Percentiles rank a stretch among this genome's conserved stretches.
Conservation (phyloP, 495 filamentous ascomycete species). For the Daldinia loculata region DNA sequence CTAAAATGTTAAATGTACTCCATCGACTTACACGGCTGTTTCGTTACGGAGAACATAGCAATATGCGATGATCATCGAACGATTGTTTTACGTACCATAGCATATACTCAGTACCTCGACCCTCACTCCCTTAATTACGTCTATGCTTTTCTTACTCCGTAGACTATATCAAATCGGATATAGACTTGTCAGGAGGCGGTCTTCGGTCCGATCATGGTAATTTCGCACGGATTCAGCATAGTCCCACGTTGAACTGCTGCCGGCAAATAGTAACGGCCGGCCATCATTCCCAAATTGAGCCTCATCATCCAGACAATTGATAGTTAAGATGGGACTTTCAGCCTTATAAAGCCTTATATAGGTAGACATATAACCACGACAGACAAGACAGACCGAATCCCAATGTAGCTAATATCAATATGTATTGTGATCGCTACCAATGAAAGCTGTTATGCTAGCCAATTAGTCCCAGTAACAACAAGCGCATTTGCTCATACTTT, state of each 20-base stretch:
- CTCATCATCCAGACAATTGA: conserved; percentile 29
- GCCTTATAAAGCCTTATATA: conserved; percentile 39
- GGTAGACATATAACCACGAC: conserved; percentile 6
- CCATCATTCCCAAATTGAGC: conserved; percentile 41
- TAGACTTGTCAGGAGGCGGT: conserved; percentile 27
- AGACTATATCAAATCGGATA: conserved; percentile 26
- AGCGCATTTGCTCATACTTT: background rate
- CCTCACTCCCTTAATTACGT: background rate
- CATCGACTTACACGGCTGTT: conserved; percentile 6
- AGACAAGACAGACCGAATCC: conserved; percentile 4
- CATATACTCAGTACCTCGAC: conserved; percentile 1
- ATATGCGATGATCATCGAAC: conserved; percentile 41
- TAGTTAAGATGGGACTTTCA: conserved; percentile 35
- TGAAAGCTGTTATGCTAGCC: conserved; percentile 2
- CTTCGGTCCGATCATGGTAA: conserved; percentile 39
- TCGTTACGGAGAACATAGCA: conserved; percentile 13
- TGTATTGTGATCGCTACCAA: conserved; percentile 13
- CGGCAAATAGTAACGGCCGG: conserved; percentile 25
- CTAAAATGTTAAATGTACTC: conserved; percentile 1
- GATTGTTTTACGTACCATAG: conserved; percentile 24
- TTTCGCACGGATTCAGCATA: conserved; percentile 27
- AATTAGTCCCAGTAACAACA: conserved; percentile 4
- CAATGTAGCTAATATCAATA: conserved; percentile 12
- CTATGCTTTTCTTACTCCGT: conserved; percentile 1
- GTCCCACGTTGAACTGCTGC: conserved; percentile 28